Conservation (phyloP, 2,329 filamentous ascomycete genomes). For the Fusarium foetens region DNA sequence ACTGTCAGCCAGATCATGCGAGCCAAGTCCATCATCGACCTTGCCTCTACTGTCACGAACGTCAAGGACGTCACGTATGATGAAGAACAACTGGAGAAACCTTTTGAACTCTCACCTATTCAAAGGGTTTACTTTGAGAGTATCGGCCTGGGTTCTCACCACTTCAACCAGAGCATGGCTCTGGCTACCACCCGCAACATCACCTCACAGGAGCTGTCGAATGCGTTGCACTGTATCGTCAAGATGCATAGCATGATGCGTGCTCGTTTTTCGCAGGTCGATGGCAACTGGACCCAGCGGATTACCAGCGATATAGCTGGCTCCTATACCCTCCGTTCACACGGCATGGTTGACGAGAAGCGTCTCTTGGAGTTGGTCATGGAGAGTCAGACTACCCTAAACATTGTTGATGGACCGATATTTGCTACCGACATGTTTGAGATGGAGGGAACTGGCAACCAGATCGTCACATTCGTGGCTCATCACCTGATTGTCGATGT, state of each 20-base stretch:
- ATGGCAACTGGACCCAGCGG: constrained; percentile 12
- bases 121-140: constrained; percentile 27
- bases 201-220: neutral
- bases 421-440: constrained; percentile 34
- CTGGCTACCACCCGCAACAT: constrained; percentile 5
- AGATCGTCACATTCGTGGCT: constrained; percentile 44
- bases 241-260: constrained; percentile 34
- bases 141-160: constrained; percentile 1
- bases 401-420: constrained; percentile 8
- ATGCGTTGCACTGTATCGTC: constrained; percentile 11
- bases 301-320: constrained; percentile 4
- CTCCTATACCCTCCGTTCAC: constrained; percentile 5
- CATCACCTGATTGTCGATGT: constrained; percentile 57
- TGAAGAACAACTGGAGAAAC: neutral
- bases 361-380: neutral
- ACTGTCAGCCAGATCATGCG: constrained; percentile 36
- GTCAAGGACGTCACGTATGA: neutral
- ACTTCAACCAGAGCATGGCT: constrained; percentile 37
- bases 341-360: neutral
- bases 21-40: constrained; percentile 36
- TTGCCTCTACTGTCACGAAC: constrained; percentile 16
- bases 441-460: neutral
- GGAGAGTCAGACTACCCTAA: constrained; percentile 7
- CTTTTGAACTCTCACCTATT: constrained; percentile 17
- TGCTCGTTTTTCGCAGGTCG: constrained; percentile 6